Evolutionary conservation across 2,329 filamentous ascomycete genomes (phyloP).

Genomic region (Cordyceps cateniannulata): DNA sequence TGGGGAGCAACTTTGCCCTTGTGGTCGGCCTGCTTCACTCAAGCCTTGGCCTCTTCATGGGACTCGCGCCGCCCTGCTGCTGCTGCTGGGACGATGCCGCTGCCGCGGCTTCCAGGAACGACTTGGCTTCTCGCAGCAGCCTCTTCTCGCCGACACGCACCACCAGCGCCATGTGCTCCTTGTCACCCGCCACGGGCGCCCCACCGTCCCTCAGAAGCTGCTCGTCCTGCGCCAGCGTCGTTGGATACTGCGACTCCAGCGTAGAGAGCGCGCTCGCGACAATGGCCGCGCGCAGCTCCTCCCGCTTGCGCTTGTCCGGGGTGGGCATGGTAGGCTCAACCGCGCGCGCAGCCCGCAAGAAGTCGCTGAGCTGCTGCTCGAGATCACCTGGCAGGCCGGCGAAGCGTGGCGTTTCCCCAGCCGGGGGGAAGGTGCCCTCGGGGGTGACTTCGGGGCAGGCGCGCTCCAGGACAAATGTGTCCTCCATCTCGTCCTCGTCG

Average conservation of each 20-base stretch:
- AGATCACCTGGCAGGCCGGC: constrained; percentile 29
- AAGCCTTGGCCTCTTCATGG: constrained; percentile 1
- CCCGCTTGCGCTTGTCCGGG: constrained; percentile 43
- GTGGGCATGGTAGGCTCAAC: constrained; percentile 31
- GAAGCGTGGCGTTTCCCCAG: constrained; percentile 23
- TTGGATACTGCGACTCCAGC: constrained; percentile 36
- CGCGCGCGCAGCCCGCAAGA: constrained; percentile 45
- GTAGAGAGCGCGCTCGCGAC: constrained; percentile 32
- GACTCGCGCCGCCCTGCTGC: constrained; percentile 28
- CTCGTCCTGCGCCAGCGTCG: constrained; percentile 34
- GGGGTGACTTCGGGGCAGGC: constrained; percentile 45
- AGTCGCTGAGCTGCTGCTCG: constrained; percentile 42
- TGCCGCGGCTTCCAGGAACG: constrained; percentile 22
- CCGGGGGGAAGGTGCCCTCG: constrained; percentile 39
- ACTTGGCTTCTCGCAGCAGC: constrained; percentile 50
- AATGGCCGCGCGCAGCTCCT: constrained; percentile 37
- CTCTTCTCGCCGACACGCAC: constrained; percentile 69
- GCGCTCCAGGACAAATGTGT: constrained; percentile 64
- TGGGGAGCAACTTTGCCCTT: background rate
- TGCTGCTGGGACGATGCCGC: constrained; percentile 18
- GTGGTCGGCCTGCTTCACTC: background rate
- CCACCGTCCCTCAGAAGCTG: constrained; percentile 25
- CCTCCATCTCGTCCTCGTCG: constrained; percentile 63
- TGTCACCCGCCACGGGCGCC: constrained; percentile 22
- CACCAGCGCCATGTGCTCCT: constrained; percentile 54